A percentile compares a stretch with the other conserved stretches of the same genome.
Conservation (phyloP, 2,329 filamentous ascomycete species). For the Lecanicillium sp. region DNA sequence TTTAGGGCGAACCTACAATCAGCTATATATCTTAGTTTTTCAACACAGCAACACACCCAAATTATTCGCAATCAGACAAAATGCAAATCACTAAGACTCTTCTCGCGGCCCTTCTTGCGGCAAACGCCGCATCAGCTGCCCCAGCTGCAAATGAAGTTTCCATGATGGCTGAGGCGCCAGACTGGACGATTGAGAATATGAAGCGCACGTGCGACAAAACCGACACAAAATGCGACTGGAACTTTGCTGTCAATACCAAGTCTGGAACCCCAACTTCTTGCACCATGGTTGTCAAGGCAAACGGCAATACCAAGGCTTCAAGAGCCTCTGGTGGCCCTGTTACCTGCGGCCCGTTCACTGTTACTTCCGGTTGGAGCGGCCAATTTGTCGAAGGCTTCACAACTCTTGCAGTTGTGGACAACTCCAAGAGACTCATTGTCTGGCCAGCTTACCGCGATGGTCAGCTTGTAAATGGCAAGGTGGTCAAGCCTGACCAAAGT, state of each 20-base stretch:
- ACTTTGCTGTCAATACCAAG: conserved; percentile 32
- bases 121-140: conserved; percentile 26
- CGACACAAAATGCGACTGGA: conserved; percentile 33
- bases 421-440: conserved; percentile 32
- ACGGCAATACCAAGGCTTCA: conserved; percentile 25
- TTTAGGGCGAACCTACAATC: too few species aligned
- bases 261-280: conserved; percentile 23
- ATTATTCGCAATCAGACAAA: too few species aligned
- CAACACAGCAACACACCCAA: too few species aligned
- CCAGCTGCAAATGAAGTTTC: conserved; percentile 20
- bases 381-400: conserved; percentile 48
- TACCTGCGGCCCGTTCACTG: conserved; percentile 39
- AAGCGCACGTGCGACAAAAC: conserved; percentile 29
- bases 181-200: conserved; percentile 33
- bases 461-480: conserved; percentile 33
- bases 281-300: conserved; percentile 29
- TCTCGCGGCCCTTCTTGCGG: conserved; percentile 24
- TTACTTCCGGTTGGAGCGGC: conserved; percentile 47
- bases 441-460: conserved; percentile 46
- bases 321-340: conserved; percentile 28
- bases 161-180: conserved; percentile 29
- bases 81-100: conserved; percentile 36
- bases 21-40: too few species aligned
- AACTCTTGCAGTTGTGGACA: conserved; percentile 41
- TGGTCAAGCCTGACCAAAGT: conserved; percentile 7